Conservation (phyloP, 352 stramenopile genomes). For the Pythium pyrilobum region DNA sequence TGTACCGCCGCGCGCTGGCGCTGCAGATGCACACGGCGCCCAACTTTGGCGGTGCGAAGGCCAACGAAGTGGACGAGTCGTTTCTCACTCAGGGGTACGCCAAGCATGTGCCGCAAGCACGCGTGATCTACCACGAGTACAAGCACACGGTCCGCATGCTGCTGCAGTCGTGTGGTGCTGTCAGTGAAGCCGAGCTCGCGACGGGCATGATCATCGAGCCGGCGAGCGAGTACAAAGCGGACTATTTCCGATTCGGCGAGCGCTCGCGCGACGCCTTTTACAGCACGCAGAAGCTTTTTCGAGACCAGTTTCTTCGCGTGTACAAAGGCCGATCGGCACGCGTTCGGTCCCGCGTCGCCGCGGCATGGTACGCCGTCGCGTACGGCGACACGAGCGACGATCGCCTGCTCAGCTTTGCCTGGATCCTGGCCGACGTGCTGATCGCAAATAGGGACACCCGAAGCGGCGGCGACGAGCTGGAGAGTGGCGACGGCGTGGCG, state of each 20-base stretch:
- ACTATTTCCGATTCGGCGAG: constrained; percentile 79
- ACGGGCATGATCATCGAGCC: constrained; percentile 71
- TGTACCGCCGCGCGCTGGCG: constrained; percentile 63
- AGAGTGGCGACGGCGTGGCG: constrained; percentile 19
- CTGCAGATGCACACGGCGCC: constrained; percentile 39
- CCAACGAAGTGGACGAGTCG: constrained; percentile 38
- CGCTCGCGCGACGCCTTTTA: constrained; percentile 66
- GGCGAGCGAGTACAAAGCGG: constrained; percentile 47
- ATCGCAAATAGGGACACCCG: constrained; percentile 32
- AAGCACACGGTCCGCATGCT: constrained; percentile 46
- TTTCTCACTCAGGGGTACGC: constrained; percentile 53
- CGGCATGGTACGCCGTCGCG: constrained; percentile 67
- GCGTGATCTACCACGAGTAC: constrained; percentile 60
- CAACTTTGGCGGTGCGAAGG: constrained; percentile 9
- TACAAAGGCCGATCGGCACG: constrained; percentile 10
- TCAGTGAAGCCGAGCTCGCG: constrained; percentile 56
- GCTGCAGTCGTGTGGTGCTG: constrained; percentile 56
- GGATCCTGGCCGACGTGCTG: constrained; percentile 57
- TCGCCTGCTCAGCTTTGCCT: constrained; percentile 60
- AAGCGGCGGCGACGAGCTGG: neutral
- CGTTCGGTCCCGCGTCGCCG: constrained; percentile 38
- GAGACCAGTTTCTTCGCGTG: constrained; percentile 35
- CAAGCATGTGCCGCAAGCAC: constrained; percentile 31
- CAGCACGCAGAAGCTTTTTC: constrained; percentile 37
- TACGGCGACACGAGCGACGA: constrained; percentile 36